Percentiles rank a stretch among this genome's conserved stretches.
Evolutionary conservation across 2,329 filamentous ascomycete genomes (phyloP).

Genomic region (Pseudogymnoascus sp.): DNA sequence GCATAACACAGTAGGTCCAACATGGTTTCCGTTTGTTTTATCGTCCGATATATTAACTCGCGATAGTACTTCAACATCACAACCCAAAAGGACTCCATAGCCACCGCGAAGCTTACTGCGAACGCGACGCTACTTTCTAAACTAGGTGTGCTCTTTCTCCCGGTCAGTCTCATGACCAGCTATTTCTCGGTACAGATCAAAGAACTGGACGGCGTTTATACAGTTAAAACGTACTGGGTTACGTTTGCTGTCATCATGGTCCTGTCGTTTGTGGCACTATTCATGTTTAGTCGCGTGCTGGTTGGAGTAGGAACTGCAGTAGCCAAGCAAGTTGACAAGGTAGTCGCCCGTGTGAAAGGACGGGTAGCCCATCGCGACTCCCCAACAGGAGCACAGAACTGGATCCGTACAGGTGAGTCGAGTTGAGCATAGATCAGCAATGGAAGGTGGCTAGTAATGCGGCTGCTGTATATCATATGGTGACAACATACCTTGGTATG

Average conservation of each 20-base stretch:
- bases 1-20: conserved; percentile 50
- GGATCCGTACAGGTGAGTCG: not conserved
- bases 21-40: not conserved
- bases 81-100: conserved; percentile 65
- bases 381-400: not conserved
- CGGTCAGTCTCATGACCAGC: conserved; percentile 65
- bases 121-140: conserved; percentile 68
- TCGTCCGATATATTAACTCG: conserved; percentile 14
- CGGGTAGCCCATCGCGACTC: not conserved
- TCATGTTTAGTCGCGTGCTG: conserved; percentile 43
- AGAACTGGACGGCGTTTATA: conserved; percentile 50
- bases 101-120: conserved; percentile 63
- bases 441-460: not conserved
- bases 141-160: conserved; percentile 67
- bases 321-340: not conserved
- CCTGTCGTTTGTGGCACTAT: conserved; percentile 50
- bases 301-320: conserved; percentile 30
- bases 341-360: not conserved
- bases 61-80: conserved; percentile 69
- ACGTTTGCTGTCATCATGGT: conserved; percentile 57
- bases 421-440: not conserved
- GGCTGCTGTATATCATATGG: not conserved
- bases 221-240: conserved; percentile 57
- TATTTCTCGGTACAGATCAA: conserved; percentile 64
- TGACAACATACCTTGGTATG: not conserved